Conservation (phyloP, 2,329 filamentous ascomycete species). For the Aspergillus spinulosporus region DNA sequence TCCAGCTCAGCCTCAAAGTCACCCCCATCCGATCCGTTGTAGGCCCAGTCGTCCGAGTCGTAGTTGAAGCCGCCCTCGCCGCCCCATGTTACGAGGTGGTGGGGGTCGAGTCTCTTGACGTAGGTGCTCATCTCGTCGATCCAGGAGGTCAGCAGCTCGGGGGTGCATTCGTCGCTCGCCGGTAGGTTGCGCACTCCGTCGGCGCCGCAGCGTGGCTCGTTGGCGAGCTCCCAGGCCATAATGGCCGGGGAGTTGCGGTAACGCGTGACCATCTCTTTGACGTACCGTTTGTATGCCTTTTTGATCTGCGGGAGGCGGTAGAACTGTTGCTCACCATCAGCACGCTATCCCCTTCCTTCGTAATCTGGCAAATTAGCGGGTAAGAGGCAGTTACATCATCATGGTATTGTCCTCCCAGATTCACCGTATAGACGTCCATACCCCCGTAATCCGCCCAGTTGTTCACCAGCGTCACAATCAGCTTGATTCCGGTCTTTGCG, state of each 20-base stretch:
- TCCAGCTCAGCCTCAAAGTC: conserved; percentile 17
- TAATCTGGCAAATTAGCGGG: too few relatives aligned
- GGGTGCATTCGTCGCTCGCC: conserved; percentile 8
- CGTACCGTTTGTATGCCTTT: conserved; percentile 17
- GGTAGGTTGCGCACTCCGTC: conserved; percentile 18
- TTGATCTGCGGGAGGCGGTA: conserved; percentile 18
- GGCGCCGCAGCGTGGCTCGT: conserved; percentile 20
- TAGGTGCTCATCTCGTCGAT: conserved; percentile 20
- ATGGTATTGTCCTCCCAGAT: conserved; percentile 17
- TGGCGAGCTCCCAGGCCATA: conserved; percentile 20
- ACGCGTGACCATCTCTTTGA: conserved; percentile 17
- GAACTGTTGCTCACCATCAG: conserved; percentile 11
- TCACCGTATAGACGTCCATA: conserved; percentile 19
- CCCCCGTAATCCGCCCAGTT: conserved; percentile 22
- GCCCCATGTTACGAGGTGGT: conserved; percentile 20
- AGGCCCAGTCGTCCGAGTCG: conserved; percentile 21
- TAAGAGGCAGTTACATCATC: conserved; percentile 14
- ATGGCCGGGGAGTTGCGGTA: conserved; percentile 16
- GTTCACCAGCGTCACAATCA: conserved; percentile 18
- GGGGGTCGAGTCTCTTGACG: conserved; percentile 19
- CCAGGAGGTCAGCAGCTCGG: conserved; percentile 16
- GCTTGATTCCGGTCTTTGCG: conserved; percentile 15
- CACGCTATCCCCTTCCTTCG: neutral
- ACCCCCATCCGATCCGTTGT: conserved; percentile 15
- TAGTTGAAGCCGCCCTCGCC: conserved; percentile 20